A percentile compares a stretch with the other conserved stretches of the same genome.
Conservation (phyloP, 257 asterid genomes). For the Cinchona pubescens region DNA sequence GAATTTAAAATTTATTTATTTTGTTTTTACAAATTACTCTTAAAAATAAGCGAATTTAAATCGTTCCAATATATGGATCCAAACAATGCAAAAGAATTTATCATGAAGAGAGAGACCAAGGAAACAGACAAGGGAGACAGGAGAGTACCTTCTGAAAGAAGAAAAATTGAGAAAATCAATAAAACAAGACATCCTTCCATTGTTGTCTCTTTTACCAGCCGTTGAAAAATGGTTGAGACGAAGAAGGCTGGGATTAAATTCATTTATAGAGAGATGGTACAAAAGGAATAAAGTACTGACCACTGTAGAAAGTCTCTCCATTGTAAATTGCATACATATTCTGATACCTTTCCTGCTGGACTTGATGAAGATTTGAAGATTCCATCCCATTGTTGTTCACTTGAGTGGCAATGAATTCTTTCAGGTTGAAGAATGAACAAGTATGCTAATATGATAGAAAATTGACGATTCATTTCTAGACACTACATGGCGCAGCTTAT, state of each 20-base stretch:
- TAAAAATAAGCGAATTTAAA: no score
- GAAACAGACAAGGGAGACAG: no score
- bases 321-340: slow-evolving; percentile 17
- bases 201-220: not conserved
- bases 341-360: slow-evolving; percentile 17
- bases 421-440: not conserved
- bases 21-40: no score
- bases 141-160: slow-evolving; percentile 40
- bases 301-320: slow-evolving; percentile 7
- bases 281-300: not conserved
- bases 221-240: not conserved
- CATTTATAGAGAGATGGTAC: not conserved
- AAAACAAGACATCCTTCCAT: slow-evolving; percentile 25
- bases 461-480: no score
- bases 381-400: slow-evolving; percentile 23
- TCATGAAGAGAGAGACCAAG: no score
- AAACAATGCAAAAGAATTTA: no score
- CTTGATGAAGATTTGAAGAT: slow-evolving; percentile 22
- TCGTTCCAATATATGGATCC: no score
- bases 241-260: not conserved
- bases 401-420: not conserved
- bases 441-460: no score
- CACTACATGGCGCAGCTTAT: no score
- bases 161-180: slow-evolving; percentile 19
- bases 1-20: no score